Evolutionary conservation across 257 asterid genomes (phyloP), one percentile per base, ranked within the genome.

Genomic region (Solanum chilense): DNA sequence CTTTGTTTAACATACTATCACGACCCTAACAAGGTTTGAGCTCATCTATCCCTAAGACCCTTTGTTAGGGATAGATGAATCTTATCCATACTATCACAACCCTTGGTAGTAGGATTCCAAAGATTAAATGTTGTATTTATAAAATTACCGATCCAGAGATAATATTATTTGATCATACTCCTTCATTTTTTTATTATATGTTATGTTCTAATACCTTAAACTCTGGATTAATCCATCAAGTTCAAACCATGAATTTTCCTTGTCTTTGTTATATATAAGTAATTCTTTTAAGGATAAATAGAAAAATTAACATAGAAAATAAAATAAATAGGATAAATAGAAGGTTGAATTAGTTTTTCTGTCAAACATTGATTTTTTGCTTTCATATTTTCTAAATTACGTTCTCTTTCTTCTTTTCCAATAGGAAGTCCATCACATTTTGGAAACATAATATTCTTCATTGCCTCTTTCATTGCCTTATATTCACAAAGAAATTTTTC

Each of bases 401-500:
- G 87, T 47, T 13, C 64, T 86, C 91, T 90, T 62, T 90, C 94
- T 45, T 90, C 94, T 62, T 91, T 93, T 3, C 93, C 88, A 29
- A 75, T 62, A 5, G 85, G 74, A 7, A 90, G 84, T 74, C 91
- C 93, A 33, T 85, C 1, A 75, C 98, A 95, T 7, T 84, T 39
- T 1, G 86, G 91, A 89, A 95, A 94, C 1, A 85, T 6, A 23
- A 89, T 45, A 89, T 84, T 93, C 80, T 85, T 87, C 85, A 94
- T 62, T 6, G 94, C 91, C 78, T 92, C 93, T 85, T 85, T 92
- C 90, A 93, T 88, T 21, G 94, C 93, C 23, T 91, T 88, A 88
- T 94, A 92, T 90, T 94, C 94, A 45, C 88, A 83, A 35, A 86
- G 94, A 42, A 92, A 80, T 75, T 85, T 92, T 78, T 94, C 94